These are phyloP conservation scores for Ligustrum vulgare DNA, from an alignment of 257 asterid genomes.

Conservation along the genomic window DNA sequence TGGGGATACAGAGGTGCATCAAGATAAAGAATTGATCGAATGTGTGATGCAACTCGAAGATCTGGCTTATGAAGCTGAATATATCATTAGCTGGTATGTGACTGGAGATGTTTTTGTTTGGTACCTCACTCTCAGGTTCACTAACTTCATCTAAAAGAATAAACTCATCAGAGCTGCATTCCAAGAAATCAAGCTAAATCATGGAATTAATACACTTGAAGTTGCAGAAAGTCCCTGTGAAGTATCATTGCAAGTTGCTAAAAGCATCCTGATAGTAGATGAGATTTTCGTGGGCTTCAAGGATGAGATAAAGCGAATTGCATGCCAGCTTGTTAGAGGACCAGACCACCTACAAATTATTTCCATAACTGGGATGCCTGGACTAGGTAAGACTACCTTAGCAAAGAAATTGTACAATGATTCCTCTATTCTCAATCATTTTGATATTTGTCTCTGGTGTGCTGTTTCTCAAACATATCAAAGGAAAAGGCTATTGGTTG, in stretches of 20 bases:
- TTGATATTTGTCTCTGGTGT: slow-evolving; percentile 23
- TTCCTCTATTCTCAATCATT: slow-evolving; percentile 7
- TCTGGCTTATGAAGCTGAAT: slow-evolving; percentile 29
- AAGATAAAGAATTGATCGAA: neutral
- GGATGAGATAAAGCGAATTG: slow-evolving; percentile 1
- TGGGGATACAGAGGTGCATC: neutral
- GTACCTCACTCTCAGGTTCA: slow-evolving; percentile 15
- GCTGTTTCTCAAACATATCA: slow-evolving; percentile 24
- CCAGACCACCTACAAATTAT: slow-evolving; percentile 3
- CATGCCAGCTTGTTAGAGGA: neutral
- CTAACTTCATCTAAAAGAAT: slow-evolving; percentile 3
- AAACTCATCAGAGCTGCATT: neutral
- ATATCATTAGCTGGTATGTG: slow-evolving; percentile 10
- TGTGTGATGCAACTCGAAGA: slow-evolving; percentile 2
- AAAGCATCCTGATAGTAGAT: neutral
- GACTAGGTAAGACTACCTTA: slow-evolving; percentile 44
- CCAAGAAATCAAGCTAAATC: neutral
- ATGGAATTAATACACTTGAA: neutral
- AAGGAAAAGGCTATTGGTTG: slow-evolving; percentile 11
- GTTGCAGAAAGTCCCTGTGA: neutral
- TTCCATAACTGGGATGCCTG: slow-evolving; percentile 32
- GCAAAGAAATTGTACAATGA: slow-evolving; percentile 29
- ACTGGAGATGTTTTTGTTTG: slow-evolving; percentile 13
- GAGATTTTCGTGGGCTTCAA: slow-evolving; percentile 30
- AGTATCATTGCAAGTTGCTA: neutral